Conservation (phyloP, 2,329 filamentous ascomycete species). For the Botryosphaeria dothidea region DNA sequence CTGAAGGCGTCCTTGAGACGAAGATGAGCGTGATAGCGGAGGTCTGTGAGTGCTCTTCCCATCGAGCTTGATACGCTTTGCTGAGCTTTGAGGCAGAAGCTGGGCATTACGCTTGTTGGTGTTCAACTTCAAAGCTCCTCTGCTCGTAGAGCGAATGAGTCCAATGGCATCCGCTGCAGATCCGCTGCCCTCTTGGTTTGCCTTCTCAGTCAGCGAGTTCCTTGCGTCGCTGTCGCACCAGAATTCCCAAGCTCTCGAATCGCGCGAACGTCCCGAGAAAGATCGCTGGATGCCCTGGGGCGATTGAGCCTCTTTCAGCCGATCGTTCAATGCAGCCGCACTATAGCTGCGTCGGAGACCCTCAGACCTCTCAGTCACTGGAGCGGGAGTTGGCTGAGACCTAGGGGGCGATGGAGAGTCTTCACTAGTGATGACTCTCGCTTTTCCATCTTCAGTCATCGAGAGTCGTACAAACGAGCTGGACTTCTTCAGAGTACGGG, state of each 20-base stretch:
- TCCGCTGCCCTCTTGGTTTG: conserved; percentile 76
- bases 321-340: conserved; percentile 51
- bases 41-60: conserved; percentile 35
- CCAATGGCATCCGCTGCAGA: conserved; percentile 81
- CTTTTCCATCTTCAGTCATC: conserved; percentile 84
- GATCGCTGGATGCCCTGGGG: conserved; percentile 40
- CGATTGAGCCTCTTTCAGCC: conserved; percentile 30
- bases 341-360: conserved; percentile 72
- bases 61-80: conserved; percentile 33
- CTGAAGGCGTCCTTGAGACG: conserved; percentile 36
- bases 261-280: conserved; percentile 72
- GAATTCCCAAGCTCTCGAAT: conserved; percentile 88
- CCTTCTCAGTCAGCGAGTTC: conserved; percentile 77
- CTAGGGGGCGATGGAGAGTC: conserved; percentile 68
- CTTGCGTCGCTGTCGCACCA: conserved; percentile 80
- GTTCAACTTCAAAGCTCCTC: conserved; percentile 54
- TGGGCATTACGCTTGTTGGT: conserved; percentile 66
- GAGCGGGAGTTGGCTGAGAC: conserved; percentile 50
- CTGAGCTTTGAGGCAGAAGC: conserved; percentile 26
- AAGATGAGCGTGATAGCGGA: conserved; percentile 36
- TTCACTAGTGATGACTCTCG: conserved; percentile 74
- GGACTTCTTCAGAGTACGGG: conserved; percentile 38
- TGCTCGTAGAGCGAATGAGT: conserved; percentile 70
- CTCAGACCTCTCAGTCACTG: conserved; percentile 45
- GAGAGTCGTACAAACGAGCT: conserved; percentile 70